Base-by-base conservation (phyloP, 2,329 filamentous ascomycete genomes). In the Metarhizium rileyi region DNA sequence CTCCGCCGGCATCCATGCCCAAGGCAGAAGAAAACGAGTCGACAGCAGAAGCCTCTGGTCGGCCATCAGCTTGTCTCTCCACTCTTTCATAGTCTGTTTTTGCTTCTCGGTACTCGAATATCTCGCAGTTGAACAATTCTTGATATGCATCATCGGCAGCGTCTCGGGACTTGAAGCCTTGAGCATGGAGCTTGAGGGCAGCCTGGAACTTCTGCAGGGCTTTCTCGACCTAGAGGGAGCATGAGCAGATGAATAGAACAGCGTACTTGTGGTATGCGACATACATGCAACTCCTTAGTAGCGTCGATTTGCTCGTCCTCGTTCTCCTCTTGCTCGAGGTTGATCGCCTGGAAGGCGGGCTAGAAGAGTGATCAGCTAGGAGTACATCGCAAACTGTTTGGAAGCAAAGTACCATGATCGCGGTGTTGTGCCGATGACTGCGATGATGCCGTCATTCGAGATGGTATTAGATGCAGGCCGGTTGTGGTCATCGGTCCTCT, bases 131-230 rank as follows among this genome's bases (percentile, higher is more conserved):
- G 66, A 98, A 94, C 1, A 98, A 80, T 35, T 81, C 80, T 44
- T 84, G 75, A 69, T 98, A 98, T 43, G 93, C 91, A 47, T 83
- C 78, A 41, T 78, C 76, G 20, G 94, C 91, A 61, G 89, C 83
- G 44, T 81, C 69, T 64, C 88, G 93, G 48, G 82, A 87, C 18
- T 72, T 71, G 0, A 87, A 82, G 2, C 93, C 90, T 68, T 95
- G 89, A 1, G 91, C 85, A 63, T 98, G 93, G 56, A 90, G 81
- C 66, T 91, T 95, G 51, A 98, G 72, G 44, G 93, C 93, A 58
- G 77, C 84, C 63, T 97, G 90, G 64, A 96, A 98, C 33, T 91
- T 80, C 69, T 96, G 97, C 54, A 98, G 74, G 44, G 93, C 90
- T 70, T 98, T 93, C 61, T 98, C 93, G 61, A 97, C 91, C 75